These are phyloP conservation scores for Thielaviopsis euricoi DNA, from an alignment of 2,329 filamentous ascomycete genomes.

Conservation along the genomic window DNA sequence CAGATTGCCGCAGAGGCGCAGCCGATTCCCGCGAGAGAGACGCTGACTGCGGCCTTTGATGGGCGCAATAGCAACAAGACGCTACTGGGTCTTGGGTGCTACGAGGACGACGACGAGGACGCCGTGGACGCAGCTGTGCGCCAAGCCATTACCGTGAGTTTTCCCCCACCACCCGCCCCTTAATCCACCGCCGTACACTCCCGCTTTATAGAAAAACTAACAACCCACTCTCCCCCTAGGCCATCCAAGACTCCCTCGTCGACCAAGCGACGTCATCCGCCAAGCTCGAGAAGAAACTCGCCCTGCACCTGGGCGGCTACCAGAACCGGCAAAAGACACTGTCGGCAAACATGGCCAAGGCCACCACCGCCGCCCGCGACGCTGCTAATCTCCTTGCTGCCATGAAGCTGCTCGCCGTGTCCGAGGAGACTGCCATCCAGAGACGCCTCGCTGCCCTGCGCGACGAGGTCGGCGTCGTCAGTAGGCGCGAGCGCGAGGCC, in stretches of 20 bases:
- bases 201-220: neutral
- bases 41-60: conserved; percentile 38
- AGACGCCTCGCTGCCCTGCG: conserved; percentile 58
- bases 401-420: conserved; percentile 59
- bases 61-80: conserved; percentile 35
- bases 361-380: conserved; percentile 57
- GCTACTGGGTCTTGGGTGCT: conserved; percentile 69
- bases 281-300: conserved; percentile 88
- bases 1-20: conserved; percentile 58
- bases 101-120: conserved; percentile 59
- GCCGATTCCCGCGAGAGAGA: conserved; percentile 28
- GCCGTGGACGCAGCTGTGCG: conserved; percentile 47
- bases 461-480: conserved; percentile 70
- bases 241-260: conserved; percentile 57
- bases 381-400: conserved; percentile 55
- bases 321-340: conserved; percentile 70
- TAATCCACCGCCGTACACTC: neutral
- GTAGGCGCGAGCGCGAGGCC: conserved; percentile 69
- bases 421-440: conserved; percentile 61
- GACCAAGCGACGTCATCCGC: conserved; percentile 62
- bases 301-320: conserved; percentile 75
- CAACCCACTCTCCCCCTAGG: conserved; percentile 23
- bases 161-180: neutral
- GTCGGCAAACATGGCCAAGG: conserved; percentile 61
- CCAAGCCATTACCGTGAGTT: conserved; percentile 55